Conservation (phyloP, 768 basidiomycete genomes). For the Coprinopsis strossmayeri region DNA sequence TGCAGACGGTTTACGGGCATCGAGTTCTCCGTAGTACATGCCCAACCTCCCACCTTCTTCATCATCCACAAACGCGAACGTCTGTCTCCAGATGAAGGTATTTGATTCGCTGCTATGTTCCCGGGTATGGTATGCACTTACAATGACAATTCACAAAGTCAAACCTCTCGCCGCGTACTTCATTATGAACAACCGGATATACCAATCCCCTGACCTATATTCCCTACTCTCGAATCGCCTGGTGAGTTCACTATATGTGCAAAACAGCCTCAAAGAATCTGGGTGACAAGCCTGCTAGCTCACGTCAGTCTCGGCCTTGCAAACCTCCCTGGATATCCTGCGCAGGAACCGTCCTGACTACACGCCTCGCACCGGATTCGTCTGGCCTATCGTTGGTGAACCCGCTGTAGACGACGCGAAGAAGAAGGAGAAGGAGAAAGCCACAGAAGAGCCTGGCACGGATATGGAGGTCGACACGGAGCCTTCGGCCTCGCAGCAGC, state of each 20-base stretch:
- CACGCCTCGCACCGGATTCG: slow-evolving; percentile 76
- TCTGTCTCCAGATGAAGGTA: slow-evolving; percentile 78
- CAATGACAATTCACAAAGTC: no score
- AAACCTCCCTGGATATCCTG: slow-evolving; percentile 70
- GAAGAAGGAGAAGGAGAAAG: slow-evolving; percentile 19
- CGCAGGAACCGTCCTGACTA: slow-evolving; percentile 74
- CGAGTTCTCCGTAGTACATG: slow-evolving; percentile 81
- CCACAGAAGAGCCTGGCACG: slow-evolving; percentile 15
- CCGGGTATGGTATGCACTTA: no score
- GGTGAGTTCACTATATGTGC: slow-evolving; percentile 32
- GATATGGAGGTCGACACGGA: not conserved
- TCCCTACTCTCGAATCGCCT: slow-evolving; percentile 79
- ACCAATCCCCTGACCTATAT: slow-evolving; percentile 83
- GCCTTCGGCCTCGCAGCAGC: not conserved
- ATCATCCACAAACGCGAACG: slow-evolving; percentile 88
- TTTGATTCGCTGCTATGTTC: no score
- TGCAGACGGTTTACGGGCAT: slow-evolving; percentile 78
- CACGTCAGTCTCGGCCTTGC: slow-evolving; percentile 63
- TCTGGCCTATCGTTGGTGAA: slow-evolving; percentile 62
- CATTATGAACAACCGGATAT: slow-evolving; percentile 83
- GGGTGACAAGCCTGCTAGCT: slow-evolving; percentile 33
- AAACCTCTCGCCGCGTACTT: slow-evolving; percentile 79
- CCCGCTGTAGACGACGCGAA: slow-evolving; percentile 30
- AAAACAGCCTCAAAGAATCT: not conserved
- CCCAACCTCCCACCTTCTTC: slow-evolving; percentile 75